Percentiles rank a stretch among this genome's conserved stretches.
These are phyloP conservation scores for Huntiella savannae DNA, from an alignment of 2,329 filamentous ascomycete genomes.

Conservation along the genomic window DNA sequence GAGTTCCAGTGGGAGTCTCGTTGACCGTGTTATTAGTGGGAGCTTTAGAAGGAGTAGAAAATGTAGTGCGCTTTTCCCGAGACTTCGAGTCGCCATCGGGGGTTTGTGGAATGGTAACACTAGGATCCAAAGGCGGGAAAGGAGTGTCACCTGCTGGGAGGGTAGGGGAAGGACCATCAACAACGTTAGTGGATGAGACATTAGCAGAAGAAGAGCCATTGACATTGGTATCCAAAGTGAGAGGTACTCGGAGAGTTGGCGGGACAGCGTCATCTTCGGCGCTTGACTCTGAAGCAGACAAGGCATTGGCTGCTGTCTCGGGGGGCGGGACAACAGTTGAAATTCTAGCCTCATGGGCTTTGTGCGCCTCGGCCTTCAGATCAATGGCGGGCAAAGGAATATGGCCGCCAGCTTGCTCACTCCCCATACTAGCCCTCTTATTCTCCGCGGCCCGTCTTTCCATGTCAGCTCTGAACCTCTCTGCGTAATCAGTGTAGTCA, in stretches of 20 bases:
- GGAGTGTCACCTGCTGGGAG: constrained; percentile 24
- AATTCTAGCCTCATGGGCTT: constrained; percentile 14
- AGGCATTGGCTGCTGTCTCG: neutral
- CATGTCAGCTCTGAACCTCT: constrained; percentile 54
- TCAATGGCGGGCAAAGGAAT: constrained; percentile 15
- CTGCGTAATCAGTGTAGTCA: constrained; percentile 58
- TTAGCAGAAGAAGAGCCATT: constrained; percentile 12
- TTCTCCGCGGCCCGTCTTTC: constrained; percentile 27
- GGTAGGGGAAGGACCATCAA: constrained; percentile 23
- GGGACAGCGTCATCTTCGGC: neutral
- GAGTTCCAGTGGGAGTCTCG: neutral
- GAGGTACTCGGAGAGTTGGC: constrained; percentile 5
- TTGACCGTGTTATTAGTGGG: constrained; percentile 15
- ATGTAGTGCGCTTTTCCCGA: constrained; percentile 34
- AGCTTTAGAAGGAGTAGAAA: constrained; percentile 33
- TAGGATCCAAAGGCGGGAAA: constrained; percentile 29
- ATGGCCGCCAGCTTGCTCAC: constrained; percentile 20
- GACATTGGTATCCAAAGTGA: constrained; percentile 16
- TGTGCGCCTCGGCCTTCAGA: constrained; percentile 13
- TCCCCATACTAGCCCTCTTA: constrained; percentile 25
- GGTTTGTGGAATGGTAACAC: constrained; percentile 12
- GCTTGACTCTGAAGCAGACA: constrained; percentile 3
- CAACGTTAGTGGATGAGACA: neutral
- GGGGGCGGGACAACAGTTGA: constrained; percentile 15
- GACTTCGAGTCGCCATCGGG: constrained; percentile 5